Base-by-base conservation (phyloP, 805 yeast species). In the Nakazawaea ambrosiae region DNA sequence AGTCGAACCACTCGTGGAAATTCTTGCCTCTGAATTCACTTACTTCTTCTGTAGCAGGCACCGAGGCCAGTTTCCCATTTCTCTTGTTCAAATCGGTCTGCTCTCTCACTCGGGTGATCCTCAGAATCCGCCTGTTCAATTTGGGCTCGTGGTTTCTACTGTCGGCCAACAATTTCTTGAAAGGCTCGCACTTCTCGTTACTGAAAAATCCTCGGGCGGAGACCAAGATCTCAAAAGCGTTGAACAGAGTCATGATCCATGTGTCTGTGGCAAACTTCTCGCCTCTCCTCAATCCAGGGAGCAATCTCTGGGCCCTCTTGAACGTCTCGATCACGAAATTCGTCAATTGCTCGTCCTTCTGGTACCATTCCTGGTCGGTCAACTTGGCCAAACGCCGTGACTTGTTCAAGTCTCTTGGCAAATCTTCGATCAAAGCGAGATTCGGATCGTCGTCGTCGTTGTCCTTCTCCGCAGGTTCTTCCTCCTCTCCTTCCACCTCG, bases 201-300 rank as follows among this genome's bases (percentile, higher is more conserved):
- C 89, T 83, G 50, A 85, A 89, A 46, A 92, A 85, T 48, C 78
- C 77, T 44, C 80, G 70, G 10, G 85, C 87, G 39, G 79, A 73
- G 19, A 83, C 75, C 53, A 92, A 89, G 42, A 84, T 75, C 50
- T 88, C 95, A 29, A 90, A 76, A 35, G 92, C 66, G 46, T 83
- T 95, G 2, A 85, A 73, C 0, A 90, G 96, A 4, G 78, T 63
- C 43, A 86, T 85, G 46, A 85, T 70, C 97, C 97, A 92, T 2
- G 85, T 73, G 6, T 70, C 65, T 2, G 77, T 70, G 0, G 92
- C 83, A n/a, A 75, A 76, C 12, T 56, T 60, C 44, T 79, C 81
- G 3, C 70, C 75, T 3, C 54, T 48, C 29, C 64, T 69, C 27
- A 77, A 45, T 3, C 75, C 75, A 1, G 60, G 60, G 24, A 66